These are phyloP conservation scores for Tetraselmis striata DNA, from an alignment of 139 green algal genomes.

Conservation along the genomic window DNA sequence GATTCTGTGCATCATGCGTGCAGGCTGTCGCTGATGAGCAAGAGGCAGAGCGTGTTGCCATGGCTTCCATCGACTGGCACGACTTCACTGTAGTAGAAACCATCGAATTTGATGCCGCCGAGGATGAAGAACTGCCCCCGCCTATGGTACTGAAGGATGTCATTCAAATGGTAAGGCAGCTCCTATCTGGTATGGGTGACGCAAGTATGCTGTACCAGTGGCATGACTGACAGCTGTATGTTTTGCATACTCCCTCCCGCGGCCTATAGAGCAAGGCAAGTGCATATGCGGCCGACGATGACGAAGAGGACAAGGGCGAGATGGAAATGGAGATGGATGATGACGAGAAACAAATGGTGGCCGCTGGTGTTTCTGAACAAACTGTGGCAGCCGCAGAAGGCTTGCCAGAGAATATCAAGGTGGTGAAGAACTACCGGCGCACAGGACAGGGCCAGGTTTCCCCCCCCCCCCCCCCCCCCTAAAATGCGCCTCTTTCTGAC, in stretches of 20 bases:
- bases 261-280: background rate
- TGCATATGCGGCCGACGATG: conserved; percentile 7
- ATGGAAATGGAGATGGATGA: conserved; percentile 41
- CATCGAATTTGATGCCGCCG: conserved; percentile 89
- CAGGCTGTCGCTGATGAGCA: conserved; percentile 44
- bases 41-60: conserved; percentile 80
- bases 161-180: conserved; percentile 24
- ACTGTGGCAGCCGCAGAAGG: background rate
- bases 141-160: conserved; percentile 81
- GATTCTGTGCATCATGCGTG: no score
- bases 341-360: conserved; percentile 34
- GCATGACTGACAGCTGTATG: no score
- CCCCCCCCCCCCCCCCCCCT: no score
- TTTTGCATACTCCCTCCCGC: no score
- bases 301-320: conserved; percentile 37
- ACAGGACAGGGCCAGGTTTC: conserved; percentile 9
- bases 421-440: conserved; percentile 90
- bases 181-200: no score
- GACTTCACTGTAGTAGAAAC: conserved; percentile 97
- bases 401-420: conserved; percentile 41
- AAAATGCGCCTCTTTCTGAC: no score
- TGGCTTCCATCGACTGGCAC: conserved; percentile 92
- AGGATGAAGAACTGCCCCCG: conserved; percentile 83
- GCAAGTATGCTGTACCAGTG: no score
- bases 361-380: background rate